Conservation (phyloP, 768 basidiomycete species). For the Tylopilus sp. region DNA sequence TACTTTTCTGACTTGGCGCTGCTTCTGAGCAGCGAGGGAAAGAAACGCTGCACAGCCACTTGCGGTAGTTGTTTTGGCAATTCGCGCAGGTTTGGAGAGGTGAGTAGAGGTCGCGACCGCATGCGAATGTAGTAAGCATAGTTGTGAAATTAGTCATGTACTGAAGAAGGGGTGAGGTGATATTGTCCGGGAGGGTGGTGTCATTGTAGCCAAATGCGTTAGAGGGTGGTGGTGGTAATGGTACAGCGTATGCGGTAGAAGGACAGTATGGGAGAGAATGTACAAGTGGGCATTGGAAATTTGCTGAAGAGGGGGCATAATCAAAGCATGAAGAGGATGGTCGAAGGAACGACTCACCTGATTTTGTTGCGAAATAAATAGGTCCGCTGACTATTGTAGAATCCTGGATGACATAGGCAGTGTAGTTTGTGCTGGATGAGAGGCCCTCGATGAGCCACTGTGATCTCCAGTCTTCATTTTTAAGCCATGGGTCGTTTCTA, state of each 20-base stretch:
- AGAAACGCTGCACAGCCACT: slow-evolving; percentile 73
- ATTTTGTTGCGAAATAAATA: slow-evolving; percentile 73
- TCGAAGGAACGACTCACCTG: slow-evolving; percentile 39
- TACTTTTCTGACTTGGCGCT: slow-evolving; percentile 24
- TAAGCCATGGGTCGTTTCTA: slow-evolving; percentile 52
- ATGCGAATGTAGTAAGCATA: slow-evolving; percentile 68
- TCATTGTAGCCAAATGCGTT: slow-evolving; percentile 44
- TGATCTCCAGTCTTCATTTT: slow-evolving; percentile 52
- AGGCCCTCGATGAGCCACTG: slow-evolving; percentile 68
- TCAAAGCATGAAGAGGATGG: not conserved
- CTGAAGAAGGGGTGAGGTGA: slow-evolving; percentile 51
- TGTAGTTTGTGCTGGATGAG: slow-evolving; percentile 70
- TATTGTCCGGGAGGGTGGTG: slow-evolving; percentile 44
- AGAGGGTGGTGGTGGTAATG: slow-evolving; percentile 51
- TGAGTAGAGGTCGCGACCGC: slow-evolving; percentile 78
- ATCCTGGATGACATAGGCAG: slow-evolving; percentile 61
- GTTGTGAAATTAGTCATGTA: slow-evolving; percentile 73
- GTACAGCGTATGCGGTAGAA: slow-evolving; percentile 61
- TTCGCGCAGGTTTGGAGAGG: slow-evolving; percentile 73
- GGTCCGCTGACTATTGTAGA: slow-evolving; percentile 60
- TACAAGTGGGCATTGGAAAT: slow-evolving; percentile 67
- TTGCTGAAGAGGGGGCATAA: slow-evolving; percentile 31
- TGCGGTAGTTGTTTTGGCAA: slow-evolving; percentile 69
- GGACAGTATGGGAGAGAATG: slow-evolving; percentile 77
- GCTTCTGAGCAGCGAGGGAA: slow-evolving; percentile 73